Base-by-base conservation (phyloP, 2,329 filamentous ascomycete species). In the Stagonosporopsis vannaccii region DNA sequence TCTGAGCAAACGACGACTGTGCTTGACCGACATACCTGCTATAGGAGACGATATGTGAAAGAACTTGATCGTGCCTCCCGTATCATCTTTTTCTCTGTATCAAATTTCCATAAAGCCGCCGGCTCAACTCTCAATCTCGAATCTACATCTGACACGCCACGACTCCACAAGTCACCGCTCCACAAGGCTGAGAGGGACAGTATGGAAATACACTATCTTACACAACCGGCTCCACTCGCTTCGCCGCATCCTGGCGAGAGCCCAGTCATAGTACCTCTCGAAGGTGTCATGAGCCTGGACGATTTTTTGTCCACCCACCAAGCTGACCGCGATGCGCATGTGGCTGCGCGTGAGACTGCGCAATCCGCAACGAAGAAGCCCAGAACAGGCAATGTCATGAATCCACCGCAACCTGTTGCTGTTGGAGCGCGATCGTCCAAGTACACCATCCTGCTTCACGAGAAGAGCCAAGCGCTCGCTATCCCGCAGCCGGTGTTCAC, bases 401-500 rank as follows among this genome's bases (percentile, higher is more conserved):
- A 39, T 1, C 33, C 59, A 3, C 43, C 52, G 3, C 47, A 49
- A 3, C 69, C 70, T 9, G 51, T 68, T 15, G 61, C 65, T 8
- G 40, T 73, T 2, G 66, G 68, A 3, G 59, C 63, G 11, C 58
- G 62, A 5, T 60, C 47, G 15, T 66, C 64, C 15, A 57, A 53
- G 13, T 42, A 66, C 42, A 67, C 50, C 6, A 47, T 62, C 17
- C n/a, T 51, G 1, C 59, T 75, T 0, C 51, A 73, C 33, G 63
- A 71, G 9, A 68, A 66, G 46, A 59, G 56, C 49, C 72, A 74
- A 35, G 60, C 57, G 1, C 62, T 70, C 13, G 66, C 56, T 3
- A 60, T 70, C 4, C 51, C 58, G 3, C 58, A 61, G n/a, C 72
- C 72, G 0, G 23, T 57, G 1, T 70, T 70, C 51, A 58, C 40